Evolutionary conservation across 129 eudicot genomes (phyloP), one percentile per base, ranked within the genome.

Genomic region (Silybum marianum): DNA sequence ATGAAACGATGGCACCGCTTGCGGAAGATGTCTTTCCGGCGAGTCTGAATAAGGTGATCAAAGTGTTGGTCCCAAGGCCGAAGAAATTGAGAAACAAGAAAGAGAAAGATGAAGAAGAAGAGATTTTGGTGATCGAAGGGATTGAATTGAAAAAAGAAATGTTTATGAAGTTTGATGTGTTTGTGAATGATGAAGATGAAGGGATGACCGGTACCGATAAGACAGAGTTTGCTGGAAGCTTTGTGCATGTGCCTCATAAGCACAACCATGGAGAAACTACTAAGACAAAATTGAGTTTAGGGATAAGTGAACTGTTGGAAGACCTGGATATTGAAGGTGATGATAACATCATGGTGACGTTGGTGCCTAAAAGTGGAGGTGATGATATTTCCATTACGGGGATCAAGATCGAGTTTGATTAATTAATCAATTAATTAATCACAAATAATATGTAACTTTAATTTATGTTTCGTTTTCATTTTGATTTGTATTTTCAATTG

Each of bases 91-190:
- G 92, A 78, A 80, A 28, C 79, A 86, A 84, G 83, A 75, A 86
- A 62, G 85, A 84, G 25, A 89, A 89, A 73, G 89, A 77, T 2
- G 80, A 70, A 7, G 83, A 72, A 48, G 89, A 83, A 25, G 93
- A 90, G 80, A 68, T 83, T 8, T 22, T 90, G 76, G 91, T 90
- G 71, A 78, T 90, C 0, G 73, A 87, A 13, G 86, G 84, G 23
- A 88, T 90, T 19, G 86, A 82, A 66, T 73, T 85, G 21, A 46
- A 60, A 19, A 83, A 78, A 26, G 82, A 83, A 4, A 65, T 7
- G 58, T 85, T 82, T 54, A 85, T 75, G 66, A 90, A 87, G 76
- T 90, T 90, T 78, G 93, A 90, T 72, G 93, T 90, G 80, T 87
- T 85, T 42, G 79, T 90, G 60, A 90, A 90, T 24, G 91, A 87